A percentile compares a stretch with the other conserved stretches of the same genome.
Conservation (phyloP, 129 eudicot genomes). For the Lonicera japonica region DNA sequence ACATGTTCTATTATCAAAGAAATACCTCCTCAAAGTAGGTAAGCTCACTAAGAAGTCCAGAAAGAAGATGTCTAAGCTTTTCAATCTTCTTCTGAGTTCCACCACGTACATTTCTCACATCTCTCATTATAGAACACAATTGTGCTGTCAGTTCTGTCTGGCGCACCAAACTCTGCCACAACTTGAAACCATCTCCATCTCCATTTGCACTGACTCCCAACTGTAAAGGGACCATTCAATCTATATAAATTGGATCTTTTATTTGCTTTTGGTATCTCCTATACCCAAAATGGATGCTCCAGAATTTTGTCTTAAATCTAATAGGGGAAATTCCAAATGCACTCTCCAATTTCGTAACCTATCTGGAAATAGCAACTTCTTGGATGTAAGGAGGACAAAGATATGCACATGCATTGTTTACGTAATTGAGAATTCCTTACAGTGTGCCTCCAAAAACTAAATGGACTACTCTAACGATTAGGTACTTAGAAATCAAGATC, state of each 20-base stretch:
- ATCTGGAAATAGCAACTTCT: background rate
- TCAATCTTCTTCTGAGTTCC: constrained; percentile 96
- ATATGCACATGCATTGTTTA: background rate
- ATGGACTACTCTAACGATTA: background rate
- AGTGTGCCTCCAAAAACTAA: too few relatives aligned
- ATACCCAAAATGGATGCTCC: background rate
- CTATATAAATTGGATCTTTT: background rate
- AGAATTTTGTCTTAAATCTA: background rate
- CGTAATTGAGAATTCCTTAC: too few relatives aligned
- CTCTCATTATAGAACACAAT: constrained; percentile 89
- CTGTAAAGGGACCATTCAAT: constrained; percentile 28
- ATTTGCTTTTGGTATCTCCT: background rate
- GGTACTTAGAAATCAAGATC: constrained; percentile 8
- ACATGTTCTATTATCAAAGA: background rate
- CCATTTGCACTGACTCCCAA: constrained; percentile 56
- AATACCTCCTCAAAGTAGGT: constrained; percentile 98
- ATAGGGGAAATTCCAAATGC: background rate
- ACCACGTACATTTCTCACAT: constrained; percentile 84
- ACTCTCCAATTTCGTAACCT: background rate
- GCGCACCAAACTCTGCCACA: constrained; percentile 97
- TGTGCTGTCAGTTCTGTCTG: constrained; percentile 99
- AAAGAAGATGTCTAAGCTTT: constrained; percentile 90
- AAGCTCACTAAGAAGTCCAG: constrained; percentile 97
- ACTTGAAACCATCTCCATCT: constrained; percentile 75
- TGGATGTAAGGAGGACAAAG: background rate